phyloP scores from a whole-genome alignment of 352 stramenopile species.

The Pythium aristosporum region DNA sequence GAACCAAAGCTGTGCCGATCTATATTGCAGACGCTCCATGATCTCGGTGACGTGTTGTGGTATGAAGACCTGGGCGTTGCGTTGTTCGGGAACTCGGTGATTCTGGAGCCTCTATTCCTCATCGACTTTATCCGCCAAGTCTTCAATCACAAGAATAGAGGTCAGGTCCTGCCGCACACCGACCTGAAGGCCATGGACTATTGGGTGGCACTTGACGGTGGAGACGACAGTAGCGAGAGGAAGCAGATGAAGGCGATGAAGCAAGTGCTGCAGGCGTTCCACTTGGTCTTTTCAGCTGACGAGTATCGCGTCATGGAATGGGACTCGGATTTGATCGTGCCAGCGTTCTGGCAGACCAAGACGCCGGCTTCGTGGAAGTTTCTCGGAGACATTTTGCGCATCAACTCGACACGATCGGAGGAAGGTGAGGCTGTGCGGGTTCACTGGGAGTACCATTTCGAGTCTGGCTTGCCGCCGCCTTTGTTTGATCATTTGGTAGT shows the following conservation, averaged over 20 bases:
- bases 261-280: neutral
- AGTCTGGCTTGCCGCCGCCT: neutral
- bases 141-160: conserved; percentile 2
- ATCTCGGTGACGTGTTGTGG: conserved; percentile 24
- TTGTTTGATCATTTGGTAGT: conserved; percentile 18
- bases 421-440: conserved; percentile 8
- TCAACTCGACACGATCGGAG: neutral
- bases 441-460: conserved; percentile 17
- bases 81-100: conserved; percentile 5
- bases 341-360: neutral
- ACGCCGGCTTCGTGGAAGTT: neutral
- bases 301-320: neutral
- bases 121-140: conserved; percentile 23
- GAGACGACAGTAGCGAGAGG: neutral
- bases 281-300: neutral
- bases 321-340: conserved; percentile 8
- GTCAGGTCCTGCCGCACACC: neutral
- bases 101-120: conserved; percentile 14
- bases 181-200: neutral
- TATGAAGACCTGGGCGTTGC: conserved; percentile 4
- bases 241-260: conserved; percentile 7
- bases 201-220: neutral
- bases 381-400: neutral
- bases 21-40: conserved; percentile 17
- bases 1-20: neutral